Conservation (phyloP, 1,284 basidiomycete genomes). For the Salmacisia buchloeana region DNA sequence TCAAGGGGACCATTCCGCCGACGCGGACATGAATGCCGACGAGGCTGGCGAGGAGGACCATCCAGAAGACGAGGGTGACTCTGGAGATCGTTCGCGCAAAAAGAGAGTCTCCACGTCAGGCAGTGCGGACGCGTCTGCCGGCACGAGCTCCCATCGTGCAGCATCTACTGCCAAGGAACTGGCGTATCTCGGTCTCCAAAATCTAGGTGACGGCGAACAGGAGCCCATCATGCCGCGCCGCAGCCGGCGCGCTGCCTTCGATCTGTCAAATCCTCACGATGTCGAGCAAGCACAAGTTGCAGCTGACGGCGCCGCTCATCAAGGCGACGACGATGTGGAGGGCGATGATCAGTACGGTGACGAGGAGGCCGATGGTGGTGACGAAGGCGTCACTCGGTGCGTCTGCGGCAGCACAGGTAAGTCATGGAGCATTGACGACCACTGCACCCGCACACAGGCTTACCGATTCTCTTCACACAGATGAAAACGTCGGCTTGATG, state of each 20-base stretch:
- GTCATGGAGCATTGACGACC: slow-evolving; percentile 40
- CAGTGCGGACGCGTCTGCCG: not conserved
- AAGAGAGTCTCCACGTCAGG: not conserved
- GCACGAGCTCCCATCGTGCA: not conserved
- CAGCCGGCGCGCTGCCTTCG: not conserved
- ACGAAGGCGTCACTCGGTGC: slow-evolving; percentile 82
- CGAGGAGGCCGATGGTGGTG: slow-evolving; percentile 57
- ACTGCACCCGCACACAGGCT: not conserved
- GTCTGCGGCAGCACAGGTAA: slow-evolving; percentile 82
- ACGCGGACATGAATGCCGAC: not conserved
- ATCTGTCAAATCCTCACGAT: not conserved
- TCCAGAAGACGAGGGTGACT: too few relatives aligned
- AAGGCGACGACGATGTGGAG: slow-evolving; percentile 21
- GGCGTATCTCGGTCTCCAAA: not conserved
- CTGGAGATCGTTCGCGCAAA: not conserved
- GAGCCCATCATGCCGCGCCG: not conserved
- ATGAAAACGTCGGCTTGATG: slow-evolving; percentile 69
- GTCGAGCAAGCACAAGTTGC: slow-evolving; percentile 12
- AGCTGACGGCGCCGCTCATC: slow-evolving; percentile 10
- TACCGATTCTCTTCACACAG: slow-evolving; percentile 49
- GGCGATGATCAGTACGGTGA: slow-evolving; percentile 42
- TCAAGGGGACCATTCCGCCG: too few relatives aligned
- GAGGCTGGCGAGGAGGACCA: not conserved
- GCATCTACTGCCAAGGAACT: not conserved
- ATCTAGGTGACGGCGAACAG: not conserved